Evolutionary conservation across 148 eudicot species (phyloP), one percentile per base, ranked within the genome.

Genomic region (Vaccinium corymbosum): DNA sequence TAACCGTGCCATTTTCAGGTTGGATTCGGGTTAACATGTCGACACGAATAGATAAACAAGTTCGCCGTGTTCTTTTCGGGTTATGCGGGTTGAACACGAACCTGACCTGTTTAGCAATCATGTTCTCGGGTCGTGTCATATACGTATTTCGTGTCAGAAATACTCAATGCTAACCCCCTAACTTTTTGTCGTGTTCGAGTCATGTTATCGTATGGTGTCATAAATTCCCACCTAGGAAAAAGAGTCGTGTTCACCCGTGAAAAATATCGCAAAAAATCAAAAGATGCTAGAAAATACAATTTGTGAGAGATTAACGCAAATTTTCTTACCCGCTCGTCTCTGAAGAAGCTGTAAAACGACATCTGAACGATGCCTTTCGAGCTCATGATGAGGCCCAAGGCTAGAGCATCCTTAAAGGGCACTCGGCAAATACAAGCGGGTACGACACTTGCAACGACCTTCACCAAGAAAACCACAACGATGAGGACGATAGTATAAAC

Each of bases 281-380:
- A 64, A 22, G 13, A 64, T 64, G 70, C 14, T 12, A 64, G 71
- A 64, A 9, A 22, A 22, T 64, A 64, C 71, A 22, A 9, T 62
- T 62, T 62, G 29, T 22, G 1, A 62, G 13, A 11, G 71, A 64
- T 64, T 22, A 29, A 10, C 9, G 73, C 7, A 1, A 68, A 35
- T 29, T 61, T 79, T 80, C 71, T 68, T 76, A 87, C 90, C 84
- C 16, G 35, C 2, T 75, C n/a, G 46, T 89, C 91, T 22, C 48
- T 27, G 52, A 85, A 84, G 84, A 81, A 83, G 71, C 82, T 53
- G 81, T 80, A 76, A 62, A 78, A 29, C 32, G 83, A 77, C 20
- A 89, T 52, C n/a, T 89, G 88, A 48, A 89, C 71, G 20, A 83
- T 22, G 32, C 91, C 89, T 84, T 85, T 89, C 25, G 83, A 4